Conservation (phyloP, 306 rosid species). For the Casuarina glauca region DNA sequence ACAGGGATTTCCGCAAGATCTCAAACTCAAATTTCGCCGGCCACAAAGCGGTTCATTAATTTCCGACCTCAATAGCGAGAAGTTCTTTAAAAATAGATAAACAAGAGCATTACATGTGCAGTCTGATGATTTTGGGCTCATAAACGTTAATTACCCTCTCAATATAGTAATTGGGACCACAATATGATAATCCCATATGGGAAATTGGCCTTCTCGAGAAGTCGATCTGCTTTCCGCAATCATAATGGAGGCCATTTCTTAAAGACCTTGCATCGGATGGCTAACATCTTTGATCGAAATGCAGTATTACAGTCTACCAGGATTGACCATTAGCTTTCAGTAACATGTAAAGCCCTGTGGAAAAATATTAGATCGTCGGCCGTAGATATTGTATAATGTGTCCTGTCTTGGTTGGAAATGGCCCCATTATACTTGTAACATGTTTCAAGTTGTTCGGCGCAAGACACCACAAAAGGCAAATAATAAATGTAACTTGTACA, state of each 20-base stretch:
- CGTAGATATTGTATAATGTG: neutral
- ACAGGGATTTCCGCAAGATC: neutral
- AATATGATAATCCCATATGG: constrained; percentile 25
- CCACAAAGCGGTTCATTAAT: neutral
- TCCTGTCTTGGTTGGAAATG: constrained; percentile 11
- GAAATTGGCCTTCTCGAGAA: constrained; percentile 29
- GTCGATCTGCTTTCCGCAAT: constrained; percentile 36
- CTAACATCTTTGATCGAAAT: constrained; percentile 5
- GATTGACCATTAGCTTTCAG: neutral
- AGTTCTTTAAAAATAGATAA: constrained; percentile 12
- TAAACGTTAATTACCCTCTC: constrained; percentile 42
- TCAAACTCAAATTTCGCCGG: neutral
- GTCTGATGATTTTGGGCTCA: constrained; percentile 35
- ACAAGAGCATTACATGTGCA: constrained; percentile 47
- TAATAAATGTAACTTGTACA: neutral
- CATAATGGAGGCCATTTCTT: constrained; percentile 55
- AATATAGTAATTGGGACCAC: constrained; percentile 55
- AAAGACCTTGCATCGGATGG: constrained; percentile 9
- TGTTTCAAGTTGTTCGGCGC: constrained; percentile 13
- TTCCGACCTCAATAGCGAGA: neutral
- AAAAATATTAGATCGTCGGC: too few species aligned
- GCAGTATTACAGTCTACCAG: neutral
- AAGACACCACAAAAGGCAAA: neutral
- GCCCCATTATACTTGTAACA: constrained; percentile 16
- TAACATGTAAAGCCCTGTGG: neutral